Evolutionary conservation across 257 asterid species (phyloP).

Genomic region (Scutellaria minor): DNA sequence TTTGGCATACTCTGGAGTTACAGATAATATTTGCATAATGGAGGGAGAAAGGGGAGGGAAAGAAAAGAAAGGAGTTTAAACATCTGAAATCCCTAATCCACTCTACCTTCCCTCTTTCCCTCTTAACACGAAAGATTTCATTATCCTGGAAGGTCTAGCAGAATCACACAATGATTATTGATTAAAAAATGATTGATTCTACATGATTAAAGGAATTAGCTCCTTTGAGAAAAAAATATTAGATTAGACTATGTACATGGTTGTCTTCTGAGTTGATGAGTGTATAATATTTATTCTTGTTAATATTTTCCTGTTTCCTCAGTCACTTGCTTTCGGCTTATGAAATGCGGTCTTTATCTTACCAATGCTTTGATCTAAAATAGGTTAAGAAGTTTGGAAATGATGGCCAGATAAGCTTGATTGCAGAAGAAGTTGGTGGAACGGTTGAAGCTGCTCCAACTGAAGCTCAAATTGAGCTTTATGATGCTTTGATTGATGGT

Average conservation of each 20-base stretch:
- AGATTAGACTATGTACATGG: background rate
- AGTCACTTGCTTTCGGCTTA: slow-evolving; percentile 7
- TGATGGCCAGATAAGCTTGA: slow-evolving; percentile 83
- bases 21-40: background rate
- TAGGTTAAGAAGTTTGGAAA: slow-evolving; percentile 97
- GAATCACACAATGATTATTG: background rate
- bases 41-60: background rate
- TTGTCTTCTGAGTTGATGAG: background rate
- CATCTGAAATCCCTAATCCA: background rate
- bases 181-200: background rate
- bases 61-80: background rate
- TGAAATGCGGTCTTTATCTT: slow-evolving; percentile 22
- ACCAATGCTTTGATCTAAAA: slow-evolving; percentile 22
- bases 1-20: background rate
- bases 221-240: background rate
- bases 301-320: background rate
- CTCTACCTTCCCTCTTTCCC: background rate
- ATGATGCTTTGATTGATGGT: slow-evolving; percentile 90
- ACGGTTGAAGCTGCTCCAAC: slow-evolving; percentile 88
- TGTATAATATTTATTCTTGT: background rate
- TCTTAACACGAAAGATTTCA: too few relatives aligned
- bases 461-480: slow-evolving; percentile 94
- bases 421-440: slow-evolving; percentile 96
- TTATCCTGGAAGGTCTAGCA: background rate
- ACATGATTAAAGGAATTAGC: background rate